These are phyloP conservation scores for Saitozyma sp. DNA, from an alignment of 768 basidiomycete genomes.

Conservation along the genomic window DNA sequence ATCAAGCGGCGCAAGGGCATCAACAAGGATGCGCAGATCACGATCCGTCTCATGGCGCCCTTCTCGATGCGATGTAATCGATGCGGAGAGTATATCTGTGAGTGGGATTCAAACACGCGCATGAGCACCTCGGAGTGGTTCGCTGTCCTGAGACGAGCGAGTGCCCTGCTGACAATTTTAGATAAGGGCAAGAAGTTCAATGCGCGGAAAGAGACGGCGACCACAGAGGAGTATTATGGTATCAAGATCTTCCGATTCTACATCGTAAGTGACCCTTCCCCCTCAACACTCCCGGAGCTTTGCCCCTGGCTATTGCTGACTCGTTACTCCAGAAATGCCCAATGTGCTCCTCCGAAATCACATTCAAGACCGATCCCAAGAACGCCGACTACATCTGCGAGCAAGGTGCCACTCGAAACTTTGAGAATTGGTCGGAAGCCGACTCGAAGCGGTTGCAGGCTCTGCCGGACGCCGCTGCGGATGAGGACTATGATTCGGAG, in stretches of 20 bases:
- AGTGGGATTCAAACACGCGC: conserved; percentile 16
- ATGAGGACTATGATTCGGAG: conserved; percentile 50
- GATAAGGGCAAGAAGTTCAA: conserved; percentile 99
- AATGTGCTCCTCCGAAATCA: conserved; percentile 94
- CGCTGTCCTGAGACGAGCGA: no score
- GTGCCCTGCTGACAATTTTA: conserved; percentile 4
- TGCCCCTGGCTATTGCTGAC: background rate
- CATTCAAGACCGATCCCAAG: conserved; percentile 98
- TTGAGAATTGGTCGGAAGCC: conserved; percentile 94
- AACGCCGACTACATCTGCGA: conserved; percentile 63
- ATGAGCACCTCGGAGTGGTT: background rate
- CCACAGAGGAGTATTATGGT: conserved; percentile 95
- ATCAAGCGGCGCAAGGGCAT: conserved; percentile 80
- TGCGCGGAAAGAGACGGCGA: conserved; percentile 95
- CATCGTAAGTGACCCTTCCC: conserved; percentile 37
- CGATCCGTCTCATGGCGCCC: conserved; percentile 98
- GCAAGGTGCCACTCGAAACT: conserved; percentile 95
- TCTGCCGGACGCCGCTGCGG: conserved; percentile 51
- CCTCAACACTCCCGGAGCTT: background rate
- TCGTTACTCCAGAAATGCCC: conserved; percentile 62
- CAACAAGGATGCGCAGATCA: conserved; percentile 92
- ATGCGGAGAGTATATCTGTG: conserved; percentile 88
- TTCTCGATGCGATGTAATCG: conserved; percentile 89
- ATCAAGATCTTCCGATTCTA: conserved; percentile 67
- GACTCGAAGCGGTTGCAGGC: conserved; percentile 28